phyloP scores from a whole-genome alignment of 2,329 filamentous ascomycete genomes.

The Aspergillus sp. region DNA sequence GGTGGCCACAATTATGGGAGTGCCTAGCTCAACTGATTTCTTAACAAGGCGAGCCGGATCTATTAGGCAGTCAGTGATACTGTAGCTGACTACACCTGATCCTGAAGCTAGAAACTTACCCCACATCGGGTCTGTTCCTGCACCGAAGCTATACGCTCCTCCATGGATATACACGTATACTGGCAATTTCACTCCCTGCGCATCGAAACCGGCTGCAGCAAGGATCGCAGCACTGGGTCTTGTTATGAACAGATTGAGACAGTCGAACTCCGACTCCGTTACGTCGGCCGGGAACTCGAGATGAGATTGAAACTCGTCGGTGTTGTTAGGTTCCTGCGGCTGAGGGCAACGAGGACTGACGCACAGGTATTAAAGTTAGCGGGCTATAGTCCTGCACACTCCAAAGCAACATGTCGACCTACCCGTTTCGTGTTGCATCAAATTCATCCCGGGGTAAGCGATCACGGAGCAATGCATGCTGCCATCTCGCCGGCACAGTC shows the following conservation, averaged over 20 bases:
- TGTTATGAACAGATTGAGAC: conserved; percentile 5
- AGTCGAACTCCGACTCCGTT: not conserved
- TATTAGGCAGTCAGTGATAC: not conserved
- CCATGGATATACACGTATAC: conserved; percentile 7
- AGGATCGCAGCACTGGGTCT: not conserved
- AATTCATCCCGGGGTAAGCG: not conserved
- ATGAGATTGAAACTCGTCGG: not conserved
- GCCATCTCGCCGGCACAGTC: conserved; percentile 2
- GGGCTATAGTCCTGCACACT: too few relatives aligned
- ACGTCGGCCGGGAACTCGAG: not conserved
- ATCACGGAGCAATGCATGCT: conserved; percentile 6
- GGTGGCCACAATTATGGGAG: conserved; percentile 1
- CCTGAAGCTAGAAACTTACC: not conserved
- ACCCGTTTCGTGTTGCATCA: conserved; percentile 1
- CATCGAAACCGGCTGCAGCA: not conserved
- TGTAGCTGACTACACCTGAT: too few relatives aligned
- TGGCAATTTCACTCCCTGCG: not conserved
- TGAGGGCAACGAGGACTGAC: conserved; percentile 1
- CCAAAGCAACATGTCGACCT: not conserved
- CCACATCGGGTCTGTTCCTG: conserved; percentile 4
- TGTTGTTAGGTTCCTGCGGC: conserved; percentile 6
- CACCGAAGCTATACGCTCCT: conserved; percentile 5
- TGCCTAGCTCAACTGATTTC: not conserved
- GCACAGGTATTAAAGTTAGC: not conserved
- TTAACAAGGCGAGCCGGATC: conserved; percentile 1